Evolutionary conservation across 2,329 filamentous ascomycete species (phyloP).

Genomic region (Fusarium sarcochroum): DNA sequence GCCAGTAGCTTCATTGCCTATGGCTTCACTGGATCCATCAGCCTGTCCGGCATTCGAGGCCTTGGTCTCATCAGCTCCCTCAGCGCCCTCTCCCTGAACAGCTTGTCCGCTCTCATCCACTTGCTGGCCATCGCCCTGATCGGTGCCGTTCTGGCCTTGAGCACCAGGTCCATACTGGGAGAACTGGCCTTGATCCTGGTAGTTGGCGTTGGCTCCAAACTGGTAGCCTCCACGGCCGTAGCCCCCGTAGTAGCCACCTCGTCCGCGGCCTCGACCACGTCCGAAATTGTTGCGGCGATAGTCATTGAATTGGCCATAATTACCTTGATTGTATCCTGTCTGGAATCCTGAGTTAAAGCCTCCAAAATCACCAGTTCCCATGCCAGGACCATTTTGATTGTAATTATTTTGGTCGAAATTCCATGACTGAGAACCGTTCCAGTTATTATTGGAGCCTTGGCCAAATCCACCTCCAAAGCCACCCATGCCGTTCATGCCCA

Average conservation of each 20-base stretch:
- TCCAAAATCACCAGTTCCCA: conserved; percentile 85
- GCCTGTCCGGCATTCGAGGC: conserved; percentile 38
- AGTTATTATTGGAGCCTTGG: conserved; percentile 80
- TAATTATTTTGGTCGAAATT: conserved; percentile 90
- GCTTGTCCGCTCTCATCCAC: conserved; percentile 59
- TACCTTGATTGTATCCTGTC: conserved; percentile 86
- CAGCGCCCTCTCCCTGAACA: conserved; percentile 44
- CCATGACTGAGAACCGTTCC: conserved; percentile 86
- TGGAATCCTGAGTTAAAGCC: conserved; percentile 82
- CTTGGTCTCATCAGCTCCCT: conserved; percentile 28
- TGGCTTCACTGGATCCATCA: conserved; percentile 49
- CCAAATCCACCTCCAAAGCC: conserved; percentile 75
- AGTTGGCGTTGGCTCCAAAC: conserved; percentile 57
- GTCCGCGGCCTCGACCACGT: conserved; percentile 74
- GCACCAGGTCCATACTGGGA: conserved; percentile 48
- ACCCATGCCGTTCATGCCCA: conserved; percentile 85
- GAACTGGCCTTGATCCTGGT: conserved; percentile 54
- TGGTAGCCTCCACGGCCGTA: conserved; percentile 70
- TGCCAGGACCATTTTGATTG: conserved; percentile 87
- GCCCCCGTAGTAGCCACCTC: conserved; percentile 68
- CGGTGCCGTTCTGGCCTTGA: conserved; percentile 43
- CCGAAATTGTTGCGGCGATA: conserved; percentile 79
- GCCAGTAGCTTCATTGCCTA: conserved; percentile 49
- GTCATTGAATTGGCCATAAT: conserved; percentile 87
- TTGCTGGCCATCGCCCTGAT: conserved; percentile 45